Base-by-base conservation (phyloP, 176 grass and related monocot species). In the Oryza officinalis region DNA sequence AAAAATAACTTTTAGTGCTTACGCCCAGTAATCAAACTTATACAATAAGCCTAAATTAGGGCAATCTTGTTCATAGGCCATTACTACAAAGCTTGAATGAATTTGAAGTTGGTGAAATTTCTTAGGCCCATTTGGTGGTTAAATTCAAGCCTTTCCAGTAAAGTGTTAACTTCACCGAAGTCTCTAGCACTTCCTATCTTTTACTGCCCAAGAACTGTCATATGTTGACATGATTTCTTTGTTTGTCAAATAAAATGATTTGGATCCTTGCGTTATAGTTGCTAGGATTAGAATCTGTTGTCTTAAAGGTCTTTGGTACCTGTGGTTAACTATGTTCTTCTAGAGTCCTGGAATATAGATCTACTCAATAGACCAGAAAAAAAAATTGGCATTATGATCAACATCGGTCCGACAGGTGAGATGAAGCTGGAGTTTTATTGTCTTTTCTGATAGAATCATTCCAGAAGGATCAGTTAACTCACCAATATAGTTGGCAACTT, bases 261-360 rank as follows among this genome's bases (percentile, higher is more conserved):
- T 75, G 5, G 49, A 73, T 27, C n/a, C 30, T 66, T 78, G 54
- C 8, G 3, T 60, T 60, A 60, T 60, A 74, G 63, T 84, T 84
- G 61, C 12, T 87, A 77, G 66, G 28, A 72, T 47, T 50, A 50
- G 13, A 83, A 75, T 65, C 1, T 65, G 60, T 35, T 73, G 30
- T 33, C 40, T 18, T n/a, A 40, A 79, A 37, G 59, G 13, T 88
- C 30, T 78, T 76, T 20, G 9, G 26, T 27, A 28, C 4, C 13
- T 30, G 50, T 31, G 33, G 33, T 61, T 84, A 35, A 68, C 60
- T 65, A 74, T 7, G 6, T 75, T 75, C 22, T 8, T 75, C 14
- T 80, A 71, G 63, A 49, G 27, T 65, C 45, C 63, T 40, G 52
- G 2, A 80, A 89, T 57, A 46, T 61, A 45, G 20, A 75, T 69